Conservation (phyloP, 2,329 filamentous ascomycete genomes). For the Penicillium sp. region DNA sequence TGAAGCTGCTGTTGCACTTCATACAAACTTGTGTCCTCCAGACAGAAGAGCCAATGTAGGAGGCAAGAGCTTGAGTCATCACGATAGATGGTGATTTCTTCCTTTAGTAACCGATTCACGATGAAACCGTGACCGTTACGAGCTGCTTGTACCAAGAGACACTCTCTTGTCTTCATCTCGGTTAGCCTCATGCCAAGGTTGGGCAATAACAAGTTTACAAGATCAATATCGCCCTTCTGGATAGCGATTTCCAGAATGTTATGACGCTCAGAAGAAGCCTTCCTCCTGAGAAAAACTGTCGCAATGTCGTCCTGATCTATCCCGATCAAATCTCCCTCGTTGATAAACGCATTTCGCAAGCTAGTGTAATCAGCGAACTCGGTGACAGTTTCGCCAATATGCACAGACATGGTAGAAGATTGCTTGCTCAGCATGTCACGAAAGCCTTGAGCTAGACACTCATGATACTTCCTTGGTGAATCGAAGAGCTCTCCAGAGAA, state of each 20-base stretch:
- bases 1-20: background rate
- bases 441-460: constrained; percentile 7
- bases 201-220: background rate
- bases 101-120: background rate
- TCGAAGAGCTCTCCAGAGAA: background rate
- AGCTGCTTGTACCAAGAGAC: constrained; percentile 2
- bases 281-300: background rate
- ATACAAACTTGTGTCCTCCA: background rate
- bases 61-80: background rate
- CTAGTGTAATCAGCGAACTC: background rate
- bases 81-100: background rate
- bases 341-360: background rate
- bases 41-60: constrained; percentile 12
- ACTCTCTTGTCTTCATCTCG: background rate
- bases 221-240: constrained; percentile 4
- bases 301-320: background rate
- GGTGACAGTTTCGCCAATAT: background rate
- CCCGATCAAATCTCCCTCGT: background rate
- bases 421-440: background rate
- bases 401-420: background rate
- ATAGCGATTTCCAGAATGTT: constrained; percentile 5
- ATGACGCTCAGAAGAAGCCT: background rate
- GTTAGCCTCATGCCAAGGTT: background rate
- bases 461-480: background rate
- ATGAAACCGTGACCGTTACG: constrained; percentile 1